Evolutionary conservation across 2,329 filamentous ascomycete genomes (phyloP).

Genomic region (Thielaviopsis euricoi): DNA sequence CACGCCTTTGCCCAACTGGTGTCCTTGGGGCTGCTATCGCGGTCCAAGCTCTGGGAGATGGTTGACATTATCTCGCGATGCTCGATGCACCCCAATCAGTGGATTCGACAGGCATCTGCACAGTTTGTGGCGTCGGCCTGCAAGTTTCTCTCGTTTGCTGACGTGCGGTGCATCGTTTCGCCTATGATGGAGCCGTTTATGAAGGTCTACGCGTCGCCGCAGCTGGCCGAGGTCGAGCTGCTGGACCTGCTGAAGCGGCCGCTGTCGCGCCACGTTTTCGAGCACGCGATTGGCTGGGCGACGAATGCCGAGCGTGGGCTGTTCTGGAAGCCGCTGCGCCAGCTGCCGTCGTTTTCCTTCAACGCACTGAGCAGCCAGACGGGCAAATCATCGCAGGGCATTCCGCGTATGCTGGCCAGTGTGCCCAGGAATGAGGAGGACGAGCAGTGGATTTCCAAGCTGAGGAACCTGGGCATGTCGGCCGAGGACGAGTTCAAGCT

Average conservation of each 20-base stretch:
- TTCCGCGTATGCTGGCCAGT: slow-evolving; percentile 30
- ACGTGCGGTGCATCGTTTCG: slow-evolving; percentile 66
- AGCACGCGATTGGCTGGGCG: slow-evolving; percentile 77
- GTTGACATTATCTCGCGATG: slow-evolving; percentile 72
- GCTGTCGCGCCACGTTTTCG: slow-evolving; percentile 61
- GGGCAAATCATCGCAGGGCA: slow-evolving; percentile 28
- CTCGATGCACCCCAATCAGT: slow-evolving; percentile 83
- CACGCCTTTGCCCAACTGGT: slow-evolving; percentile 80
- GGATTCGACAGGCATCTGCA: slow-evolving; percentile 81
- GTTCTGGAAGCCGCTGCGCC: slow-evolving; percentile 71
- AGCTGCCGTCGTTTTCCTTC: slow-evolving; percentile 43
- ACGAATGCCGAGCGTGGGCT: slow-evolving; percentile 60
- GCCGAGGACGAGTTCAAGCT: slow-evolving; percentile 81
- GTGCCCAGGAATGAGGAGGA: slow-evolving; percentile 68
- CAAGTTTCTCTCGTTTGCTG: slow-evolving; percentile 59
- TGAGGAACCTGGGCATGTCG: slow-evolving; percentile 69
- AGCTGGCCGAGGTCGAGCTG: slow-evolving; percentile 55
- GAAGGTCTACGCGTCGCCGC: slow-evolving; percentile 49
- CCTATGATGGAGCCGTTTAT: slow-evolving; percentile 71
- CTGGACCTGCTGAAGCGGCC: slow-evolving; percentile 75
- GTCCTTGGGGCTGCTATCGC: slow-evolving; percentile 70
- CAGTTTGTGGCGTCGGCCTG: slow-evolving; percentile 68
- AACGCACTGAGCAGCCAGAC: slow-evolving; percentile 32
- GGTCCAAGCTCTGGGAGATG: slow-evolving; percentile 72
- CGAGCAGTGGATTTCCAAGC: slow-evolving; percentile 74